Base-by-base conservation (phyloP, 2,329 filamentous ascomycete species). In the Colletotrichum theobromicola region DNA sequence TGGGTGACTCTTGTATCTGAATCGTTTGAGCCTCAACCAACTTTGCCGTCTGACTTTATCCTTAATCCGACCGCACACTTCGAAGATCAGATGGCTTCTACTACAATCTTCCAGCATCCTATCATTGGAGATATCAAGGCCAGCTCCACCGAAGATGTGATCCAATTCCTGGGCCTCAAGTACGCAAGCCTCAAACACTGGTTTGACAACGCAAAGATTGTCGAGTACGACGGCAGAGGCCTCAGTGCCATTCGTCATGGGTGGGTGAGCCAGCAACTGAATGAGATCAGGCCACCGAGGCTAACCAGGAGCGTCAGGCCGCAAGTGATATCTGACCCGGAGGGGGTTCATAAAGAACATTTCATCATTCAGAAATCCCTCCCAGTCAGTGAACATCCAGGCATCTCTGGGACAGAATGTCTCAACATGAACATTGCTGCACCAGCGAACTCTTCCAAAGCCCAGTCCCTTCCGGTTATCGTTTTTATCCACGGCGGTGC, bases 401-500 rank as follows among this genome's bases (percentile, higher is more conserved):
- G 83, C 2, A 82, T 85, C 66, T 89, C 86, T 13, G 88, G 88
- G 26, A 76, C 84, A 4, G 85, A 90, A 64, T 86, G 88, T 35
- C 80, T 91, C 28, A 89, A 88, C 63, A 79, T 90, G 21, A 90
- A 90, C 74, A 86, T 91, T 62, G 86, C 87, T 0, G 82, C 87
- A 0, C 88, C 89, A 8, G 21, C 7, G 9, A 75, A 71, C 15
- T 57, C 46, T n/a, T 70, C 79, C 60, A 12, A 64, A 37, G 0
- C 69, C 6, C 79, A 80, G 15, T 84, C 83, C 7, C 80, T 90
- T 3, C 89, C 89, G 0, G 88, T 90, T 0, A 82, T 90, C 50
- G 83, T 88, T 2, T 89, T 89, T 75, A 84, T 91, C 6, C 88
- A 90, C 73, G 89, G 89, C 1, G 88, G 89, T 13, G 89, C 86